phyloP scores from a whole-genome alignment of 169 alveolate species.

The Plasmodium coatneyi region DNA sequence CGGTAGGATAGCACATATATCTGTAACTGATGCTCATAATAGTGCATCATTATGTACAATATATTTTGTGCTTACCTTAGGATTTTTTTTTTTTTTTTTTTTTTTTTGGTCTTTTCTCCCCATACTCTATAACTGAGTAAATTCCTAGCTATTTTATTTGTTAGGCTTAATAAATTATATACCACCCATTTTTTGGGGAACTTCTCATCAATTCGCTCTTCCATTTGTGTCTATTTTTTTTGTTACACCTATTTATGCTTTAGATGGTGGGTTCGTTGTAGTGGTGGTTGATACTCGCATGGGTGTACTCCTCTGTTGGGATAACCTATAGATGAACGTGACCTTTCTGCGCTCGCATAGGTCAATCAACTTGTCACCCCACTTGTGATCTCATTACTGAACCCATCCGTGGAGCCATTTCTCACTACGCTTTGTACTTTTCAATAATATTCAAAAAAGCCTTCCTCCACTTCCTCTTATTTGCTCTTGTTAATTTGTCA shows the following conservation, averaged over 20 bases:
- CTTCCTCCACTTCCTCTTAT: neutral
- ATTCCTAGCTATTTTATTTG: neutral
- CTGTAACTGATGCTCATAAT: neutral
- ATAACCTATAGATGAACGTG: neutral
- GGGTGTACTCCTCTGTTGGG: neutral
- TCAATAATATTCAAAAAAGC: neutral
- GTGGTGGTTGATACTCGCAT: neutral
- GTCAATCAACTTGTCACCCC: neutral
- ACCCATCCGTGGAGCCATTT: neutral
- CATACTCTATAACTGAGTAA: neutral
- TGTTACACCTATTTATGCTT: neutral
- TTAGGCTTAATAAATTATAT: neutral
- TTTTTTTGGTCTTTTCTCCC: neutral
- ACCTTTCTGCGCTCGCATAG: neutral
- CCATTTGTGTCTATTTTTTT: neutral
- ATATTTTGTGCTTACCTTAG: neutral
- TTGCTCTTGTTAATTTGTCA: neutral
- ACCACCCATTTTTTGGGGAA: neutral
- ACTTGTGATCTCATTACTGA: too few species aligned
- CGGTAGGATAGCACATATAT: neutral
- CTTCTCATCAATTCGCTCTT: constrained; percentile 4
- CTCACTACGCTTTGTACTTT: neutral
- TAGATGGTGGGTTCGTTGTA: neutral
- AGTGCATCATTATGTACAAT: neutral
- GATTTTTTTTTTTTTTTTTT: too few species aligned